These are phyloP conservation scores for Austroboletus rostrupii DNA, from an alignment of 1,284 basidiomycete species.

Conservation along the genomic window DNA sequence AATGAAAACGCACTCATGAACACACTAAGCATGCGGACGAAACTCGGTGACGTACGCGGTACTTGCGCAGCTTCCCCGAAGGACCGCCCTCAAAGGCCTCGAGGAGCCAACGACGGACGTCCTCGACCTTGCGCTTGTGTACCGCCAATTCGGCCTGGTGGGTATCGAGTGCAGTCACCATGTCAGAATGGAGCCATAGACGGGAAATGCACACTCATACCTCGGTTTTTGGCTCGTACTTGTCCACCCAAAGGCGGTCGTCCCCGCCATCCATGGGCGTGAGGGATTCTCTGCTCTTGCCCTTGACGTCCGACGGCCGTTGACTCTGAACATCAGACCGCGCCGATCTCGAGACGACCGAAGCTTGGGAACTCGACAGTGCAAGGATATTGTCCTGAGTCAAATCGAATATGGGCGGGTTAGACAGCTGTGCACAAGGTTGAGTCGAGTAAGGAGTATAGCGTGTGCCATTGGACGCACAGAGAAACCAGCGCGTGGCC, in stretches of 20 bases:
- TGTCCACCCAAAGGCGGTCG: constrained; percentile 72
- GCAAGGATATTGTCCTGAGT: constrained; percentile 16
- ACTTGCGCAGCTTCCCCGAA: constrained; percentile 65
- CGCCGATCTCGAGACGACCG: neutral
- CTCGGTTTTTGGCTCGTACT: constrained; percentile 65
- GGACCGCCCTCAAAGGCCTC: constrained; percentile 78
- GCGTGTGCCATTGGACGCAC: constrained; percentile 8
- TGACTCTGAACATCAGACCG: constrained; percentile 3
- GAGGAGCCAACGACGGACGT: constrained; percentile 80
- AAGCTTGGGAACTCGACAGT: constrained; percentile 11
- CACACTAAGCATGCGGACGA: neutral
- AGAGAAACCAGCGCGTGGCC: constrained; percentile 31
- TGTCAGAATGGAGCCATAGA: neutral
- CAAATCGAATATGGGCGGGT: constrained; percentile 35
- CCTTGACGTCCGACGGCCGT: constrained; percentile 31
- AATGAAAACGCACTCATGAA: neutral
- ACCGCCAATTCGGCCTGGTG: constrained; percentile 74
- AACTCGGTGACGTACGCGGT: constrained; percentile 54
- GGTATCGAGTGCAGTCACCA: neutral
- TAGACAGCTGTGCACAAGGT: constrained; percentile 30
- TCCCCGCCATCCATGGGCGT: constrained; percentile 27
- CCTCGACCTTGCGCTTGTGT: constrained; percentile 82
- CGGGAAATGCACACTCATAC: constrained; percentile 37
- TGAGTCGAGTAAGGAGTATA: neutral
- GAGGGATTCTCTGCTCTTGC: constrained; percentile 43